Evolutionary conservation across 768 basidiomycete genomes (phyloP).

Genomic region (Xerocomus brunneocitrinus): DNA sequence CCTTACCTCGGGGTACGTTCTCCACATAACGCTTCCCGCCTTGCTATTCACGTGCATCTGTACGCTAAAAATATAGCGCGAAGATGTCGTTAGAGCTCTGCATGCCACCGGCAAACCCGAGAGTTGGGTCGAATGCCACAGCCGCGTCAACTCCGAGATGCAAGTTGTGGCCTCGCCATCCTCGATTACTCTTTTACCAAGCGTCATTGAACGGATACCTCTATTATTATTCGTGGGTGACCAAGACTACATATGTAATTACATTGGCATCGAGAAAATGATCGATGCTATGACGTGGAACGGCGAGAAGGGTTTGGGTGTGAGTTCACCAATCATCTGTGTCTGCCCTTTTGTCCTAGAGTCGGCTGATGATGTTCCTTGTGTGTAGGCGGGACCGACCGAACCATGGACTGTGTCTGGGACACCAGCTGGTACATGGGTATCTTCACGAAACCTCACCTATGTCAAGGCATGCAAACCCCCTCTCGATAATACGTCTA

Average conservation of each 20-base stretch:
- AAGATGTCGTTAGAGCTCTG: conserved; percentile 75
- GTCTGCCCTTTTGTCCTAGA: background rate
- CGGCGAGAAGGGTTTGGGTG: conserved; percentile 78
- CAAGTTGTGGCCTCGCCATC: conserved; percentile 53
- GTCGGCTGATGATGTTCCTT: background rate
- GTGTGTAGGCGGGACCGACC: conserved; percentile 54
- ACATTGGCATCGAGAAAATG: conserved; percentile 84
- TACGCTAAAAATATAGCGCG: conserved; percentile 45
- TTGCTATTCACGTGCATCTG: background rate
- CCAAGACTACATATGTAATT: conserved; percentile 95
- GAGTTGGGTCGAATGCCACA: conserved; percentile 84
- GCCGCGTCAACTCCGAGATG: conserved; percentile 61
- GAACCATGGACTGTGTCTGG: conserved; percentile 74
- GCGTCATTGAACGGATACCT: conserved; percentile 71
- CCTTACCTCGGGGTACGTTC: conserved; percentile 72
- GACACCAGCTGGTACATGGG: conserved; percentile 86
- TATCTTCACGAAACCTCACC: conserved; percentile 81
- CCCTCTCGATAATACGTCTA: background rate
- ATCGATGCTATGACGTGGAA: conserved; percentile 84
- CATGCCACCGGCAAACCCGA: conserved; percentile 77
- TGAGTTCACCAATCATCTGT: conserved; percentile 35
- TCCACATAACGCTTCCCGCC: background rate
- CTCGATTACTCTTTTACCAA: conserved; percentile 71
- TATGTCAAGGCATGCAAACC: conserved; percentile 69
- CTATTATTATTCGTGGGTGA: conserved; percentile 93